phyloP scores from a whole-genome alignment of 805 yeast genomes.

The Pichia manshurica region DNA sequence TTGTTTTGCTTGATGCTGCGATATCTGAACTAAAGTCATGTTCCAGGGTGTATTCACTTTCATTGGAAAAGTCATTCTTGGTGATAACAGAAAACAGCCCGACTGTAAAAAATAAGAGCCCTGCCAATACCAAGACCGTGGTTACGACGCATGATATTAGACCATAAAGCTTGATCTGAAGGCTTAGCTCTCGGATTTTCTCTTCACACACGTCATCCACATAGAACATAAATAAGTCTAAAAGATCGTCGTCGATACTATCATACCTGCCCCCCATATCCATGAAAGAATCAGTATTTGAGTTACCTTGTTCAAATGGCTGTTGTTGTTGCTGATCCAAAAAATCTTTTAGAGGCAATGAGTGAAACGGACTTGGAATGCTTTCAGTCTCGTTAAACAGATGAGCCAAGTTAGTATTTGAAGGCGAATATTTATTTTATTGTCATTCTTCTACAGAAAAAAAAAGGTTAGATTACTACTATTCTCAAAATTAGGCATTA shows the following conservation, averaged over 20 bases:
- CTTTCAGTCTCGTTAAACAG: not conserved
- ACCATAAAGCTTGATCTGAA: constrained; percentile 14
- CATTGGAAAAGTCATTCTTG: not conserved
- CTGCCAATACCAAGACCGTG: not conserved
- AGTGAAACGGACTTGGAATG: too few relatives aligned
- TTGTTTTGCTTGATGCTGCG: too few relatives aligned
- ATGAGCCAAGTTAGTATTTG: constrained; percentile 12
- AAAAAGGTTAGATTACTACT: not conserved
- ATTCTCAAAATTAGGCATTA: not conserved
- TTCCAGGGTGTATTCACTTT: not conserved
- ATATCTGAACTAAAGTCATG: too few relatives aligned
- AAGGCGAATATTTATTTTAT: not conserved
- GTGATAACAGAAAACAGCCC: not conserved
- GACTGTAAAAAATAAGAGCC: not conserved
- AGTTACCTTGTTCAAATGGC: not conserved
- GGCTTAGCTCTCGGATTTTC: constrained; percentile 15
- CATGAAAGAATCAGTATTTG: not conserved
- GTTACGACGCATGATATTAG: not conserved
- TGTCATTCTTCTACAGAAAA: not conserved
- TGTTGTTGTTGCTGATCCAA: not conserved
- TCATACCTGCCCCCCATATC: not conserved
- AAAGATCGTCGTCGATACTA: constrained; percentile 2
- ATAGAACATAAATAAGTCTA: constrained; percentile 8
- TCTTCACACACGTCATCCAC: constrained; percentile 17
- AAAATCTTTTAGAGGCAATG: too few relatives aligned